Base-by-base conservation (phyloP, 306 rosid genomes). In the Trifolium repens region DNA sequence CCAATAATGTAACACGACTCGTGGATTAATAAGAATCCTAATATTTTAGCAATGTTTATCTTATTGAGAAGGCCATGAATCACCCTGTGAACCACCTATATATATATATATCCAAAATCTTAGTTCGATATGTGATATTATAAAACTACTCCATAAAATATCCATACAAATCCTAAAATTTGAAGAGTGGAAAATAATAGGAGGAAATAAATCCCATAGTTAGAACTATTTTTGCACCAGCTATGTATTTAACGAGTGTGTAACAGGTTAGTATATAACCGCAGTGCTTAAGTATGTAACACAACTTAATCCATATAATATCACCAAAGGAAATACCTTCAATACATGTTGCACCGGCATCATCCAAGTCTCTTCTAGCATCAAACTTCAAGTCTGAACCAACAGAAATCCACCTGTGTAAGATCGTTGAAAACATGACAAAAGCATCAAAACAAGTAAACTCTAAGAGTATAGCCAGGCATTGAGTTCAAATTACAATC, bases 381-480 rank as follows among this genome's bases (percentile, higher is more conserved):
- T 94, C 99, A 81, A 87, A 94, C 90, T 92, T 94, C 87, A 94
- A 87, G 90, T 94, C 99, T 81, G 99, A 94, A 90, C 99, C 99
- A 89, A 94, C 93, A 84, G 99, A 94, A 85, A 94, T 86, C 99
- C 99, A 94, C 96, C 99, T 94, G 88, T 70, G 80, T 78, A 60
- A 87, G 84, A 88, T 77, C 77, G 73, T 66, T 13, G 67, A 58
- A 80, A 72, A 76, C 75, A 65, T 61, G 66, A 78, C 40, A 81
- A 84, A 81, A 34, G 69, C 67, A 83, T 83, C 80, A 81, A 74
- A 81, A 71, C 74, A 81, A 64, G 47, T 42, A 58, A 86, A 30
- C 27, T 77, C 71, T 67, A 12, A 47, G 35, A 60, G 74, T 66
- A 47, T 68, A 50, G 37, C 39, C 57, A 57, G 60, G 61, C 16